Percentiles rank a stretch among this genome's conserved stretches.
phyloP scores from a whole-genome alignment of 164 flowering plant genomes.

The Paratinospora sagittata region DNA sequence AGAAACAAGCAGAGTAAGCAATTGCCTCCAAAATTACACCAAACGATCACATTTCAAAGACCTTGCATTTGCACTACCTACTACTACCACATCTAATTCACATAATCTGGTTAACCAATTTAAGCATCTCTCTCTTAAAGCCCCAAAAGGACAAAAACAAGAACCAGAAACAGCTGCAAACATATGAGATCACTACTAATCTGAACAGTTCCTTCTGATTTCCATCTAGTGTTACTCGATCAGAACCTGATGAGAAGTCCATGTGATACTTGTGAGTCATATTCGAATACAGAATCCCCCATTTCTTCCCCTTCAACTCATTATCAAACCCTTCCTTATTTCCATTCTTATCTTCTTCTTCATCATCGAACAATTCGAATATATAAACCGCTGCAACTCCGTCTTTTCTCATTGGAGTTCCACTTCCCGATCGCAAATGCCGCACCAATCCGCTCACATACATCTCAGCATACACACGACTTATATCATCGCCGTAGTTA shows the following conservation, averaged over 20 bases:
- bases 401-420: constrained; percentile 64
- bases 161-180: too few relatives aligned
- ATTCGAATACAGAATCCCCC: constrained; percentile 61
- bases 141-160: too few relatives aligned
- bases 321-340: constrained; percentile 4
- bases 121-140: too few relatives aligned
- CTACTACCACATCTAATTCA: too few relatives aligned
- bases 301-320: constrained; percentile 16
- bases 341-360: too few relatives aligned
- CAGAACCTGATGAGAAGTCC: constrained; percentile 36
- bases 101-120: too few relatives aligned
- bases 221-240: not conserved
- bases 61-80: too few relatives aligned
- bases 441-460: constrained; percentile 48
- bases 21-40: too few relatives aligned
- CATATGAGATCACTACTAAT: too few relatives aligned
- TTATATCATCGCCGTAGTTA: constrained; percentile 36
- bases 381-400: constrained; percentile 53
- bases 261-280: constrained; percentile 45
- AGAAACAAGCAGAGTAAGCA: too few relatives aligned
- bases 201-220: too few relatives aligned
- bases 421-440: constrained; percentile 52
- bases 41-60: too few relatives aligned
- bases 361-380: constrained; percentile 56
- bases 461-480: constrained; percentile 39